These are phyloP conservation scores for Capsella bursapastoris DNA, from an alignment of 345 rosid genomes.

Conservation along the genomic window DNA sequence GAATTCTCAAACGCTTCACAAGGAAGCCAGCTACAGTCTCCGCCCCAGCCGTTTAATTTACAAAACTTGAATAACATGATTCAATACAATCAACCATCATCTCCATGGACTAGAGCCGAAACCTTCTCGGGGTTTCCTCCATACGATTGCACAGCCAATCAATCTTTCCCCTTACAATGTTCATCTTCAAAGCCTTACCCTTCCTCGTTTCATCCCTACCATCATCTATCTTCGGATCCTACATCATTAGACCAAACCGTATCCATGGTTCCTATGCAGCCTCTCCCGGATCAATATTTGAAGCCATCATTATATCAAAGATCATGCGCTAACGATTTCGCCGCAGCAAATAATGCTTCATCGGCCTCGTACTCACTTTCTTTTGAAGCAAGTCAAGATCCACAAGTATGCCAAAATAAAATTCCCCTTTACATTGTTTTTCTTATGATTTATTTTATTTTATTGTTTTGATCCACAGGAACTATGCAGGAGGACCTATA, in stretches of 20 bases:
- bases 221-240: slow-evolving; percentile 34
- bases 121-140: slow-evolving; percentile 28
- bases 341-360: slow-evolving; percentile 23
- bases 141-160: slow-evolving; percentile 31
- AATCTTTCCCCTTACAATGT: slow-evolving; percentile 39
- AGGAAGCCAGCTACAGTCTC: slow-evolving; percentile 36
- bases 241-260: slow-evolving; percentile 25
- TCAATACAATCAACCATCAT: slow-evolving; percentile 40
- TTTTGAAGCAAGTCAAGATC: slow-evolving; percentile 53
- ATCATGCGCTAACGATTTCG: slow-evolving; percentile 20
- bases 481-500: slow-evolving; percentile 31
- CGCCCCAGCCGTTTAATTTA: slow-evolving; percentile 31
- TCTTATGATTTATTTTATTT: too few relatives aligned
- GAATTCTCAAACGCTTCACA: slow-evolving; percentile 38
- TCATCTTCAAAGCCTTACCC: slow-evolving; percentile 43
- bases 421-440: background rate
- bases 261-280: slow-evolving; percentile 29
- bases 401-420: slow-evolving; percentile 46
- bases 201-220: slow-evolving; percentile 33
- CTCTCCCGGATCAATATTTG: slow-evolving; percentile 27
- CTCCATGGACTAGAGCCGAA: slow-evolving; percentile 31
- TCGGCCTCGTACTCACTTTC: slow-evolving; percentile 46
- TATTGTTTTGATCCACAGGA: slow-evolving; percentile 33
- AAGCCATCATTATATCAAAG: slow-evolving; percentile 39
- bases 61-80: slow-evolving; percentile 38